Evolutionary conservation across 2,329 filamentous ascomycete species (phyloP), one percentile per base, ranked within the genome.

Genomic region (Sporothrix pallida): DNA sequence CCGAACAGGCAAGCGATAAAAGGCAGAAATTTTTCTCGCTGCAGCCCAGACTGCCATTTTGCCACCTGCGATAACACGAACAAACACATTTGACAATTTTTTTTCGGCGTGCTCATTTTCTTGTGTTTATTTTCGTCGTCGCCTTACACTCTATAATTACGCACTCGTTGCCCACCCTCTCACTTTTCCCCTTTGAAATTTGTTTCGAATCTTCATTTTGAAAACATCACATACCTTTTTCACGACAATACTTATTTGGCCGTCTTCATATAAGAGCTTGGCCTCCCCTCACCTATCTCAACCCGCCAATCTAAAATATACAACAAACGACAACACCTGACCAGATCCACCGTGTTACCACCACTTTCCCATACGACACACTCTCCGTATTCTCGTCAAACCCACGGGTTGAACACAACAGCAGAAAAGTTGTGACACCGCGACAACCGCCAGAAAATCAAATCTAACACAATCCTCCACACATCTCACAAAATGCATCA

Each of bases 401-500:
- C 62, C 6, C 62, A 67, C 62, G 62, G 31, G 62, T 48, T 12
- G 23, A 67, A 7, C 65, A 68, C 65, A 50, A 37, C 46, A 68
- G 46, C 31, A 37, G n/a, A 26, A 48, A 48, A 26, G 72, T 31
- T 50, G 68, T 70, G 58, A 71, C 54, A 52, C 23, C 58, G 37
- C 48, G 23, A 37, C 65, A 67, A 17, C 62, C 62, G n/a, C 42
- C 42, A 67, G 20, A 48, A 67, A 12, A 65, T 8, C 7, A 1
- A 37, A 7, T 13, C 12, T 56, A 42, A 5, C 15, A 37, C 48
- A 54, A 23, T 74, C 75, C 74, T 75, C 73, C 75, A 75, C 74
- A 77, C 68, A 60, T n/a, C 62, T 71, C 69, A 69, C 69, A 71
- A 80, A 77, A 89, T 89, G 87, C 86, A 88, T 80, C 87, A 89